Evolutionary conservation across 331 rosid species (phyloP), one percentile per base, ranked within the genome.

Genomic region (Dryas integrifolia): DNA sequence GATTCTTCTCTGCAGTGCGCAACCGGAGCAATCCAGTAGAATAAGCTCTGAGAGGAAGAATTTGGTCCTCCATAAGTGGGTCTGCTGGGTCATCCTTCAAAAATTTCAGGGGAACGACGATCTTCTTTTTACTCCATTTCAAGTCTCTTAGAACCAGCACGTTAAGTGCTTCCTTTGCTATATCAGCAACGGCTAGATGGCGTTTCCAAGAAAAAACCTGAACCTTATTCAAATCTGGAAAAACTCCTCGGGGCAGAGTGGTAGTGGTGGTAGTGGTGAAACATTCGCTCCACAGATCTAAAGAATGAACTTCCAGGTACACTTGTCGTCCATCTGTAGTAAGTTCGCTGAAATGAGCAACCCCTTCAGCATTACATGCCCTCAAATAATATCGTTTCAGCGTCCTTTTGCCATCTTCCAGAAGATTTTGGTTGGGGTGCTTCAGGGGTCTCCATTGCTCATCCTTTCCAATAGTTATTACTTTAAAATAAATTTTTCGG

Each of bases 261-360:
- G 24, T 21, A 21, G 24, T 21, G 24, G 59, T 67, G 11, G 41
- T 16, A 3, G 72, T 67, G 1, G 16, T 11, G 43, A 67, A 38
- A 4, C 40, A n/a, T 16, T 67, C 72, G 49, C 14, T 51, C 59
- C 57, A 50, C 12, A 35, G 45, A 49, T 67, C 59, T 13, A 67
- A 10, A n/a, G 26, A 12, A 0, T 67, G 45, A 13, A 49, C 59
- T 35, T 50, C 60, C 9, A 35, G 3, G 46, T 38, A 48, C 58
- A 13, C 4, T 7, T 67, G 58, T 48, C 49, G 30, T n/a, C 43
- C 58, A 2, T 48, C 9, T 9, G 24, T 67, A 7, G 30, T 15
- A 15, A 14, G 7, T 38, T 67, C 44, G 24, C 24, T 21, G 24
- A 21, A 21, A 21, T 21, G 24, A 21, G 24, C 24, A 21, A 21